These are phyloP conservation scores for Terfezia claveryi DNA, from an alignment of 495 filamentous ascomycete genomes.

Conservation along the genomic window DNA sequence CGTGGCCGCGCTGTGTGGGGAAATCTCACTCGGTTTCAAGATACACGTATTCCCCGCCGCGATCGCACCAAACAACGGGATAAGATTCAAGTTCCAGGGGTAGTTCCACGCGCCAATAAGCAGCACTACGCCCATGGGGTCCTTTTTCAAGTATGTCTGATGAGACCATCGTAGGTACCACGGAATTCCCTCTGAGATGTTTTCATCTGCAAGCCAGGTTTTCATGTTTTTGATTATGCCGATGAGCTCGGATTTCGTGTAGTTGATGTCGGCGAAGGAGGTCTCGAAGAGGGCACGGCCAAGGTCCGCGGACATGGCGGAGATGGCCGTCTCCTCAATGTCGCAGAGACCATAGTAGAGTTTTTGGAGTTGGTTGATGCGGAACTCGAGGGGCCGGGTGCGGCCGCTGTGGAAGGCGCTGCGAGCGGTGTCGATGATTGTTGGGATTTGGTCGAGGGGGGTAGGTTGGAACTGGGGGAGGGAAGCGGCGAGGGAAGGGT, in stretches of 20 bases:
- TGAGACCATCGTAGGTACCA: constrained; percentile 30
- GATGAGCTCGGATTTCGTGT: constrained; percentile 56
- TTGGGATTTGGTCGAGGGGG: background rate
- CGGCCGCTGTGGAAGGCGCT: constrained; percentile 21
- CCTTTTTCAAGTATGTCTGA: constrained; percentile 60
- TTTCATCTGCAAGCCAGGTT: constrained; percentile 65
- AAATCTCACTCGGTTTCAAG: constrained; percentile 71
- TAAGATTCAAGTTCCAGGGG: constrained; percentile 57
- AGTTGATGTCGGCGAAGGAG: constrained; percentile 44
- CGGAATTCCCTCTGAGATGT: constrained; percentile 38
- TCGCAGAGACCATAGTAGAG: constrained; percentile 83
- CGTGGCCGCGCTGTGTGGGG: constrained; percentile 51
- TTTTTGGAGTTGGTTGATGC: constrained; percentile 66
- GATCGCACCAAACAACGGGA: constrained; percentile 72
- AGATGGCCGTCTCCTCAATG: constrained; percentile 41
- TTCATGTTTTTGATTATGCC: constrained; percentile 52
- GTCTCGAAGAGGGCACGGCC: constrained; percentile 51
- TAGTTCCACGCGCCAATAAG: constrained; percentile 91
- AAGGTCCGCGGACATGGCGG: constrained; percentile 53
- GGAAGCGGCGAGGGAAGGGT: background rate
- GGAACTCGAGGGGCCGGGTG: constrained; percentile 59
- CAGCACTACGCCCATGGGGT: constrained; percentile 62
- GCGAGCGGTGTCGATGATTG: background rate
- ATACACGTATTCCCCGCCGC: constrained; percentile 74
- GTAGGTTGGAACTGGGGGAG: background rate